A percentile compares a stretch with the other conserved stretches of the same genome.
These are phyloP conservation scores for Penicillium herquei DNA, from an alignment of 495 filamentous ascomycete species.

Conservation along the genomic window DNA sequence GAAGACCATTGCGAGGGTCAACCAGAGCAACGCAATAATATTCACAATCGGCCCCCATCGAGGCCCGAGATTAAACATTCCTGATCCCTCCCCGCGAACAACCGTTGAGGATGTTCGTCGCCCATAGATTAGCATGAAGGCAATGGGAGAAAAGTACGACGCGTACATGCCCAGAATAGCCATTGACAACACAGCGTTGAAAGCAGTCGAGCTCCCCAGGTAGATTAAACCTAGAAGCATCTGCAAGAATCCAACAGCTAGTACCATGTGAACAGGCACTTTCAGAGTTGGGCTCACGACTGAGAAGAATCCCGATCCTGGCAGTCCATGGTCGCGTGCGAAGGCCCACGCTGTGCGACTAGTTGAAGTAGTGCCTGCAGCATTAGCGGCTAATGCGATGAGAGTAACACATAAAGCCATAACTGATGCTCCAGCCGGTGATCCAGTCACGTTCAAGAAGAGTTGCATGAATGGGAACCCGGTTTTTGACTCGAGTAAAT, in stretches of 20 bases:
- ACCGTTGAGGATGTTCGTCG: slow-evolving; percentile 3
- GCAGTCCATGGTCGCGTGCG: slow-evolving; percentile 19
- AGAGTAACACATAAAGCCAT: slow-evolving; percentile 18
- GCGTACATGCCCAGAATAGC: slow-evolving; percentile 38
- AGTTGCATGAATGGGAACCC: slow-evolving; percentile 51
- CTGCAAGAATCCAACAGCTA: slow-evolving; percentile 20
- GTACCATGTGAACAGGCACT: slow-evolving; percentile 22
- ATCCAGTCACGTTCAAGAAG: slow-evolving; percentile 33
- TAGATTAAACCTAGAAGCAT: slow-evolving; percentile 41
- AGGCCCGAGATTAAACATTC: slow-evolving; percentile 15
- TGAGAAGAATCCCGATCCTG: slow-evolving; percentile 15
- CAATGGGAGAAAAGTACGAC: slow-evolving; percentile 32
- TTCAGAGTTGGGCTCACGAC: slow-evolving; percentile 14
- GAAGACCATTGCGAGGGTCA: slow-evolving; percentile 22
- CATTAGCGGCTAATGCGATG: slow-evolving; percentile 20
- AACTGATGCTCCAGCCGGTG: slow-evolving; percentile 34
- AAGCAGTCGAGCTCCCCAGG: slow-evolving; percentile 40
- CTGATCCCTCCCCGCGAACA: slow-evolving; percentile 9
- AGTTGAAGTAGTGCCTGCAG: slow-evolving; percentile 21
- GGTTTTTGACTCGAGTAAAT: slow-evolving; percentile 26
- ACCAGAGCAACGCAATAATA: slow-evolving; percentile 16
- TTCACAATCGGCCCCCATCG: slow-evolving; percentile 19
- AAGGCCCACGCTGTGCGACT: slow-evolving; percentile 28
- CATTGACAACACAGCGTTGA: slow-evolving; percentile 43
- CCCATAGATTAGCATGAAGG: slow-evolving; percentile 24